These are phyloP conservation scores for Ascochyta koolunga DNA, from an alignment of 2,329 filamentous ascomycete genomes.

Conservation along the genomic window DNA sequence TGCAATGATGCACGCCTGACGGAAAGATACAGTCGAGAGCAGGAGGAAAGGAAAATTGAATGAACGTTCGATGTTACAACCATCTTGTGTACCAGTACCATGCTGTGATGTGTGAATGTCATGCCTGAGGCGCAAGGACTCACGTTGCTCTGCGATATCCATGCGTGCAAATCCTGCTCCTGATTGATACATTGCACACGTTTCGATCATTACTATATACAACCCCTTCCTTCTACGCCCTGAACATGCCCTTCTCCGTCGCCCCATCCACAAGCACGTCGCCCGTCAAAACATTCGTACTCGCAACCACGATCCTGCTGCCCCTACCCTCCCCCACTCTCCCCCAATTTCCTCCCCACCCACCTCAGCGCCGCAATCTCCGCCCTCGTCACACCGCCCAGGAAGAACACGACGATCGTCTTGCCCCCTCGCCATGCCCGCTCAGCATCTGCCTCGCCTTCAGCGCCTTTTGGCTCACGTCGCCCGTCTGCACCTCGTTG, in stretches of 20 bases:
- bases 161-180: too few species aligned
- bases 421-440: conserved; percentile 66
- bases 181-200: not conserved
- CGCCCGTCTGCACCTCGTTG: conserved; percentile 88
- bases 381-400: conserved; percentile 95
- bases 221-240: not conserved
- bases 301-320: conserved; percentile 87
- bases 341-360: conserved; percentile 76
- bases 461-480: conserved; percentile 77
- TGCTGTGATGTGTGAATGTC: not conserved
- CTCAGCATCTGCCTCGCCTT: conserved; percentile 84
- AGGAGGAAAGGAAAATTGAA: conserved; percentile 22
- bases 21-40: conserved; percentile 22
- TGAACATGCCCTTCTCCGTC: conserved; percentile 67
- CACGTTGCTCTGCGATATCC: too few species aligned
- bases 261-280: conserved; percentile 86
- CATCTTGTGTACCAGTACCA: not conserved
- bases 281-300: conserved; percentile 89
- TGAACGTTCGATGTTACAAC: conserved; percentile 19
- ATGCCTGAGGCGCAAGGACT: too few species aligned
- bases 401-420: conserved; percentile 93
- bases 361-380: conserved; percentile 95
- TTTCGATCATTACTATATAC: too few species aligned
- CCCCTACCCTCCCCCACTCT: conserved; percentile 70
- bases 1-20: conserved; percentile 26